Conservation (phyloP, 108 stramenopile species). For the Nitzschia sp. region DNA sequence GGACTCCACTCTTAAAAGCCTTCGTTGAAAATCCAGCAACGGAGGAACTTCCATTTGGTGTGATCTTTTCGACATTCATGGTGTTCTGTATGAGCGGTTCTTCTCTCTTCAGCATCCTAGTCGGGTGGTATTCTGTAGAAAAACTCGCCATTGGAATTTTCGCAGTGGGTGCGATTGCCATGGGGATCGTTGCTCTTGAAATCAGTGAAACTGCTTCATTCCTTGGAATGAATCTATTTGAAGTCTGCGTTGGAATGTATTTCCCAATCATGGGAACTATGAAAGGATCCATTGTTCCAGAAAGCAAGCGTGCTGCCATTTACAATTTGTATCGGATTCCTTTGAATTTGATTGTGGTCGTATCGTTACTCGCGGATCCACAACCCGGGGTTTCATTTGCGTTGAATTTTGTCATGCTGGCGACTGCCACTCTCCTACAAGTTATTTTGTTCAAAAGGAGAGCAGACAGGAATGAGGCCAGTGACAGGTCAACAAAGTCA, state of each 20-base stretch:
- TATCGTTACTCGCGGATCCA: conserved; percentile 83
- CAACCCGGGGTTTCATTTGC: conserved; percentile 59
- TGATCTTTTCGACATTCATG: conserved; percentile 96
- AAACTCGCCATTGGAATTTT: conserved; percentile 63
- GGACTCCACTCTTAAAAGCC: conserved; percentile 86
- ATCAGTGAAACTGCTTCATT: conserved; percentile 64
- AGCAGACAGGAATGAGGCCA: conserved; percentile 4
- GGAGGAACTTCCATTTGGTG: conserved; percentile 85
- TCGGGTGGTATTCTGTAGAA: conserved; percentile 66
- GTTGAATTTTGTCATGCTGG: conserved; percentile 68
- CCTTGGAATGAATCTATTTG: conserved; percentile 91
- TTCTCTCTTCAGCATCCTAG: conserved; percentile 78
- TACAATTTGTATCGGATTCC: conserved; percentile 95
- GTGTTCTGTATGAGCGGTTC: conserved; percentile 92
- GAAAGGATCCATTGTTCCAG: conserved; percentile 93
- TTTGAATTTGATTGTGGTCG: conserved; percentile 93
- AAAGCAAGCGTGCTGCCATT: conserved; percentile 90
- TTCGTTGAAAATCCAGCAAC: neutral
- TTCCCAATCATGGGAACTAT: conserved; percentile 95
- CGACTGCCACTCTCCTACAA: conserved; percentile 62
- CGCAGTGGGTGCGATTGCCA: conserved; percentile 60
- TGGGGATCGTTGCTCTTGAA: conserved; percentile 59
- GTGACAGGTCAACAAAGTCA: neutral
- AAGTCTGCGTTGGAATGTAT: conserved; percentile 96
- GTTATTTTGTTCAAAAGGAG: conserved; percentile 48